Evolutionary conservation across 1,284 basidiomycete genomes (phyloP), one percentile per base, ranked within the genome.

Genomic region (Peniophora sp.): DNA sequence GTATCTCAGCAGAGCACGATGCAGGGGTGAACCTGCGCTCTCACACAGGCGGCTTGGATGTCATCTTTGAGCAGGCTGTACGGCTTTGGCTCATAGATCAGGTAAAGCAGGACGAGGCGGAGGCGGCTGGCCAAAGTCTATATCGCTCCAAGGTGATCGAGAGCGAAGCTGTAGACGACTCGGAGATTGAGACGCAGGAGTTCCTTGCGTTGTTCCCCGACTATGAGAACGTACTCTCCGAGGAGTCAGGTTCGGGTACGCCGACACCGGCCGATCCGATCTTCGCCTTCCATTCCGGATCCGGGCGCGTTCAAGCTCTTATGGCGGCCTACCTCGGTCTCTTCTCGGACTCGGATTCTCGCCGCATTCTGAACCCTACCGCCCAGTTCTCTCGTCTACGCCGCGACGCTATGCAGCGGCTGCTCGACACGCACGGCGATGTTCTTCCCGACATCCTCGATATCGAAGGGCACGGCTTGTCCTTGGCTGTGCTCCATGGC

Each of bases 61-160:
- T 62, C 2, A 64, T 77, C 8, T 94, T 92, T 60, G 86, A 92
- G 51, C 83, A 87, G 58, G 73, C 86, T 1, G 78, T 85, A 51
- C 76, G 83, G 18, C 75, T 96, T 8, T 98, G 95, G 95, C 74
- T 82, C 32, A 81, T 87, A 34, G 89, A 97, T 60, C 80, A 83
- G 39, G 80, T 83, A 24, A 81, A 80, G 53, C 83, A 85, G 54
- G 76, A 80, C 43, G 78, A 89, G 56, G 75, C 71, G 17, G 79
- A 81, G 36, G 77, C 79, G 37, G 82, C 83, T 34, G 77, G 82
- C 0, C 79, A 81, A 27, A 89, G 88, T 47, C 67, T 99, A 17
- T 99, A 97, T 73, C 86, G 87, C 37, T 74, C 76, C 50, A 83
- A 79, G 42, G 75, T 75, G 51, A 67, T 78, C 24, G 76, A 83